Evolutionary conservation across 108 stramenopile genomes (phyloP).

Genomic region (Seminavis robusta): DNA sequence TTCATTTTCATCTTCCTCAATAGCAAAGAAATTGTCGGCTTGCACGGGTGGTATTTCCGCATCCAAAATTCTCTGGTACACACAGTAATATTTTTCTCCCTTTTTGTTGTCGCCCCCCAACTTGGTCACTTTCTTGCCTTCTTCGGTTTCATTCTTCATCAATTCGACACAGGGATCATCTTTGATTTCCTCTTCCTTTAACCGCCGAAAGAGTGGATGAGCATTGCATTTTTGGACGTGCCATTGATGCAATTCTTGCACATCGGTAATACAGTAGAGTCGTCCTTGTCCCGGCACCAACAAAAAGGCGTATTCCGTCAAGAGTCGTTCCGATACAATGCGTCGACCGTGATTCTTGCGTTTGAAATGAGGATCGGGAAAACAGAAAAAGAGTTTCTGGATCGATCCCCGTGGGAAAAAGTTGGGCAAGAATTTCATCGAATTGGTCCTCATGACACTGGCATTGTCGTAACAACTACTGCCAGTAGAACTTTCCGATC

Average conservation of each 20-base stretch:
- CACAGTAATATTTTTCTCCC: slow-evolving; percentile 73
- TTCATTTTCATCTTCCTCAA: too few species aligned
- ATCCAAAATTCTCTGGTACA: slow-evolving; percentile 53
- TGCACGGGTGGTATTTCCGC: background rate
- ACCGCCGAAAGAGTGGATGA: slow-evolving; percentile 79
- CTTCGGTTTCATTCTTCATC: slow-evolving; percentile 93
- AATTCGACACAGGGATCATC: slow-evolving; percentile 85
- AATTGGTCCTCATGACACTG: slow-evolving; percentile 84
- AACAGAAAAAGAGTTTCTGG: slow-evolving; percentile 93
- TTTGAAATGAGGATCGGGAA: slow-evolving; percentile 98
- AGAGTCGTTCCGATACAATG: slow-evolving; percentile 77
- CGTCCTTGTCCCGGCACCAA: slow-evolving; percentile 61
- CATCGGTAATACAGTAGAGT: slow-evolving; percentile 95
- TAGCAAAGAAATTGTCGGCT: slow-evolving; percentile 3
- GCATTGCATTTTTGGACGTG: slow-evolving; percentile 82
- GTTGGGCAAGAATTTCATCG: slow-evolving; percentile 89
- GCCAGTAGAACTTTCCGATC: slow-evolving; percentile 74
- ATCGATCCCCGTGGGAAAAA: slow-evolving; percentile 56
- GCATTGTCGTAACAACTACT: slow-evolving; percentile 77
- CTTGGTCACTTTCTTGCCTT: slow-evolving; percentile 94
- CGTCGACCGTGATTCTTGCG: slow-evolving; percentile 95
- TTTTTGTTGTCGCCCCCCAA: slow-evolving; percentile 48
- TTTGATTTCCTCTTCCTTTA: slow-evolving; percentile 55
- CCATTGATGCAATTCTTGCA: slow-evolving; percentile 95
- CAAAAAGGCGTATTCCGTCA: slow-evolving; percentile 92